These are phyloP conservation scores for Xerocomus spinulosus DNA, from an alignment of 768 basidiomycete genomes.

Conservation along the genomic window DNA sequence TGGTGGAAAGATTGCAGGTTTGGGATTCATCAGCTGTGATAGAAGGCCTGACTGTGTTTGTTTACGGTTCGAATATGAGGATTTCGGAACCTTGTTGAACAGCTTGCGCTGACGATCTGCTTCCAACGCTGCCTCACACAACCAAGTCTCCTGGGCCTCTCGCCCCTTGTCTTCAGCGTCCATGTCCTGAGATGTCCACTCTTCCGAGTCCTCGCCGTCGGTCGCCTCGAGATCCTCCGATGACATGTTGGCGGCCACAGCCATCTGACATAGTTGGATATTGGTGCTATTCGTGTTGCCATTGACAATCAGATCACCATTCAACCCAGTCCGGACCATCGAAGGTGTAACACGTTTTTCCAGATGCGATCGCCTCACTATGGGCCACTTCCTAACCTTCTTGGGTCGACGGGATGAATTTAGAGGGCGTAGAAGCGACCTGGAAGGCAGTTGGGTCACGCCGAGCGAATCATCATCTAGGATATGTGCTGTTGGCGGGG, in stretches of 20 bases:
- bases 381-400: slow-evolving; percentile 27
- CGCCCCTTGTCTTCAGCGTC: slow-evolving; percentile 33
- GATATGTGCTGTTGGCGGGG: slow-evolving; percentile 68
- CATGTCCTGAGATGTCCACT: slow-evolving; percentile 60
- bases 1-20: slow-evolving; percentile 54
- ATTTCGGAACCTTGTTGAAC: slow-evolving; percentile 62
- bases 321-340: slow-evolving; percentile 23
- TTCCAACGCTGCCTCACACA: slow-evolving; percentile 56
- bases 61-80: slow-evolving; percentile 57
- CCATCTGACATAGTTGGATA: slow-evolving; percentile 34
- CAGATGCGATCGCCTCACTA: slow-evolving; percentile 26
- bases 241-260: slow-evolving; percentile 45
- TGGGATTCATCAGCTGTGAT: slow-evolving; percentile 68
- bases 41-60: slow-evolving; percentile 55
- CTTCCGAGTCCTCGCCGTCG: slow-evolving; percentile 53
- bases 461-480: slow-evolving; percentile 25
- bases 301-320: slow-evolving; percentile 12
- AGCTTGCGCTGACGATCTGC: slow-evolving; percentile 63
- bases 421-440: slow-evolving; percentile 28
- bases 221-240: slow-evolving; percentile 49
- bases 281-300: slow-evolving; percentile 12
- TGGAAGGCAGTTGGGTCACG: slow-evolving; percentile 23
- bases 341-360: slow-evolving; percentile 26
- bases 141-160: slow-evolving; percentile 30
- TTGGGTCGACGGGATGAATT: slow-evolving; percentile 25